phyloP scores from a whole-genome alignment of 495 filamentous ascomycete species.

The Cercophora samala region DNA sequence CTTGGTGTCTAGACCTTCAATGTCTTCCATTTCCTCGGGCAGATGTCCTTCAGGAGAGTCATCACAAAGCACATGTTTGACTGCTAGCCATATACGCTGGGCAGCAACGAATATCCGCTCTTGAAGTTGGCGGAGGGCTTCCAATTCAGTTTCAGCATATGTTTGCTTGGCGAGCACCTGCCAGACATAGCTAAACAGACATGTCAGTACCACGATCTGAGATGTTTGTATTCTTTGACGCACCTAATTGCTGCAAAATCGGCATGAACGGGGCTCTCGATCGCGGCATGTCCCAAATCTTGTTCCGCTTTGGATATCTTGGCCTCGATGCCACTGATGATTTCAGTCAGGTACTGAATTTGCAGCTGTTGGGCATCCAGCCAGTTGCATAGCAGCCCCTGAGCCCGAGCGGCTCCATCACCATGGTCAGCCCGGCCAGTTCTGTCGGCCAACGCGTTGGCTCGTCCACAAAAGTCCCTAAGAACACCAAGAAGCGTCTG shows the following conservation, averaged over 20 bases:
- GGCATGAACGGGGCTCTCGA: slow-evolving; percentile 66
- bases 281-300: slow-evolving; percentile 58
- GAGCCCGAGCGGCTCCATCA: slow-evolving; percentile 71
- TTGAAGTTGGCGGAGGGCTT: slow-evolving; percentile 45
- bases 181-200: slow-evolving; percentile 31
- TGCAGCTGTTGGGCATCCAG: slow-evolving; percentile 40
- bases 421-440: slow-evolving; percentile 83
- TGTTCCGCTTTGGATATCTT: slow-evolving; percentile 54
- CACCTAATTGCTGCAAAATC: slow-evolving; percentile 60
- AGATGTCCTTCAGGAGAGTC: slow-evolving; percentile 89
- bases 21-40: slow-evolving; percentile 65
- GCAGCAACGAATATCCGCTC: slow-evolving; percentile 55
- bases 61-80: slow-evolving; percentile 74
- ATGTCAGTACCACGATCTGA: not conserved
- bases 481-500: slow-evolving; percentile 29
- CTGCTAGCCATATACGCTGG: slow-evolving; percentile 65
- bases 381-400: slow-evolving; percentile 48
- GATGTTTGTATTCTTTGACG: not conserved
- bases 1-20: slow-evolving; percentile 71
- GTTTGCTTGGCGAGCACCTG: slow-evolving; percentile 35
- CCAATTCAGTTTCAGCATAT: slow-evolving; percentile 36
- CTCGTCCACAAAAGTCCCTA: slow-evolving; percentile 43
- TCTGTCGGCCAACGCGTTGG: slow-evolving; percentile 53
- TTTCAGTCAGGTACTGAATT: slow-evolving; percentile 42
- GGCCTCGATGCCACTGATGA: slow-evolving; percentile 51